Conservation (phyloP, 352 stramenopile species). For the Phytophthora pluvialis region DNA sequence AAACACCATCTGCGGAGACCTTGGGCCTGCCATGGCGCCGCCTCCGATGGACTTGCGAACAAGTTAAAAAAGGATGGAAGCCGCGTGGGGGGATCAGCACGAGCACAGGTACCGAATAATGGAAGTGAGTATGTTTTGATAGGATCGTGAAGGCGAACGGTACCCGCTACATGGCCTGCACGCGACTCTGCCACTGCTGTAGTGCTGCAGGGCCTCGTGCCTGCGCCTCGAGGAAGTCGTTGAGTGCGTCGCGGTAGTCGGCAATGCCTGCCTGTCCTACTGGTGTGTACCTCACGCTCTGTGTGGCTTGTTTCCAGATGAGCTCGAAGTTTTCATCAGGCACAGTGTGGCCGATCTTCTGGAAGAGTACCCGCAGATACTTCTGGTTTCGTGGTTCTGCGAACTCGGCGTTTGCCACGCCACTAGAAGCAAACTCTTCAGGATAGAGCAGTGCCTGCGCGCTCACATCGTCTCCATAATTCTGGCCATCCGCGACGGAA, state of each 20-base stretch:
- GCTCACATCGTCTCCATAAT: slow-evolving; percentile 90
- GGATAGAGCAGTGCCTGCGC: slow-evolving; percentile 88
- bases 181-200: slow-evolving; percentile 54
- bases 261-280: slow-evolving; percentile 57
- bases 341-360: slow-evolving; percentile 70
- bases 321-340: slow-evolving; percentile 68
- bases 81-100: not conserved
- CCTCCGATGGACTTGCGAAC: slow-evolving; percentile 47
- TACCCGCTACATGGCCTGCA: slow-evolving; percentile 34
- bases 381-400: slow-evolving; percentile 57
- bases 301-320: slow-evolving; percentile 70
- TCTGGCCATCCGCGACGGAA: slow-evolving; percentile 91
- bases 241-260: slow-evolving; percentile 79
- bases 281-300: slow-evolving; percentile 50
- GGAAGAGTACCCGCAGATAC: slow-evolving; percentile 73
- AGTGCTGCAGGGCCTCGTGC: slow-evolving; percentile 51
- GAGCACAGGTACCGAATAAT: slow-evolving; percentile 10
- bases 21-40: slow-evolving; percentile 42
- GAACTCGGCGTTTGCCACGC: slow-evolving; percentile 89
- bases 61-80: slow-evolving; percentile 20
- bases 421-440: slow-evolving; percentile 78
- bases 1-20: slow-evolving; percentile 82
- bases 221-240: slow-evolving; percentile 66
- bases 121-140: slow-evolving; percentile 28
- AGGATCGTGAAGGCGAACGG: not conserved